Evolutionary conservation across 495 filamentous ascomycete genomes (phyloP).

Genomic region (Talaromyces proteolyticus): DNA sequence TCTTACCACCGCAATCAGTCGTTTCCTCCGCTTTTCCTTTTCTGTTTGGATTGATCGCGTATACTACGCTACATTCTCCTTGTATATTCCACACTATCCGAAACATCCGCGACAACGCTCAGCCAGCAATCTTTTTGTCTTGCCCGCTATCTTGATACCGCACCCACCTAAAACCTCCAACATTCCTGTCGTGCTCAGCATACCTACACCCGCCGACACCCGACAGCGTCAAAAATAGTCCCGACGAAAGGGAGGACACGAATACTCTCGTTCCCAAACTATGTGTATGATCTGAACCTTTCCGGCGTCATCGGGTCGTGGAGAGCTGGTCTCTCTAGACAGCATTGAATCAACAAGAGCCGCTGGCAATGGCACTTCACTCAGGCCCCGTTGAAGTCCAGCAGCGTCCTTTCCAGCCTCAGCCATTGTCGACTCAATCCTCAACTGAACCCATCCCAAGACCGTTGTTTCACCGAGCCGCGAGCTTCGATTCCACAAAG

Average conservation of each 20-base stretch:
- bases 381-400: neutral
- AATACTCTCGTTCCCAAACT: too few species aligned
- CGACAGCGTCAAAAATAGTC: too few species aligned
- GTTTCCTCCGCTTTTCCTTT: neutral
- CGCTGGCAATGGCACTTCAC: conserved; percentile 4
- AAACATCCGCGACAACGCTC: neutral
- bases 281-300: conserved; percentile 5
- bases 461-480: conserved; percentile 22
- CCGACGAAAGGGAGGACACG: too few species aligned
- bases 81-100: neutral
- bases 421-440: neutral
- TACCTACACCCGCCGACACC: neutral
- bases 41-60: neutral
- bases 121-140: neutral
- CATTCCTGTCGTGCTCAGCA: neutral
- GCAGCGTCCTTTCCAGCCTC: neutral
- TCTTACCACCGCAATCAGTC: neutral
- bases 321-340: conserved; percentile 10
- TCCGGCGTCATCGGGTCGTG: conserved; percentile 6
- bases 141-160: neutral
- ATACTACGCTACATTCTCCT: neutral
- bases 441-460: neutral
- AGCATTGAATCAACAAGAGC: neutral
- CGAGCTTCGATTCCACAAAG: conserved; percentile 28
- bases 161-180: neutral